Base-by-base conservation (phyloP, 192 early-diverging fungal genomes). In the Entomortierella chlamydospora region DNA sequence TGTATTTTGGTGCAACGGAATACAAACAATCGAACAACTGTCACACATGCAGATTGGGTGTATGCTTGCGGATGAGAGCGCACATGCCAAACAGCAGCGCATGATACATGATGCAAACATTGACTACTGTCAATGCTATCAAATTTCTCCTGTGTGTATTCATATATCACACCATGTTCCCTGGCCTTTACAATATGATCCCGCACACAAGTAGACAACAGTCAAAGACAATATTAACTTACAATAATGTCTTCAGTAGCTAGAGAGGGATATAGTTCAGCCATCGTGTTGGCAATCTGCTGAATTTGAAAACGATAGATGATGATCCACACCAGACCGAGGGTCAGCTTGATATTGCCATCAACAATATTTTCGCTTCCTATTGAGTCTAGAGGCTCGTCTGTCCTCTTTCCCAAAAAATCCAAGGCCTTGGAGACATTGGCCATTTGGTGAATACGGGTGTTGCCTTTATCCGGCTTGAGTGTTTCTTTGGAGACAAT, bases 331-430 rank as follows among this genome's bases (percentile, higher is more conserved):
- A 87, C 73, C 1, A 87, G 72, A n/a, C 84, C 86, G 3, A 87
- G 59, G 0, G 86, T 87, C 45, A 93, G 87, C 74, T 94, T 94
- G 34, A 72, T 56, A 67, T 94, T 93, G 29, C 86, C 86, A 54
- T 94, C 91, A 23, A 94, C 93, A 72, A 94, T 93, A 62, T 90
- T 91, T 64, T 94, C 93, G 50, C 87, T 87, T 33, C 93, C 93
- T 62, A 94, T 91, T 4, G 74, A 51, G 5, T 61, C 74, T 22
- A 78, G 61, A 8, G 61, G 30, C 6, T 78, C 74, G 37, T 92
- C 85, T 4, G 84, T 62, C 26, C 86, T 83, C 41, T 70, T 71
- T 60, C 82, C 81, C 23, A 94, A 86, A 62, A 92, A 94, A 4
- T 79, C 68, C 43, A 94, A 70, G 0, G 93, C 93, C 54, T 89